phyloP scores from a whole-genome alignment of 768 basidiomycete genomes.

The Mycena chlorophos region DNA sequence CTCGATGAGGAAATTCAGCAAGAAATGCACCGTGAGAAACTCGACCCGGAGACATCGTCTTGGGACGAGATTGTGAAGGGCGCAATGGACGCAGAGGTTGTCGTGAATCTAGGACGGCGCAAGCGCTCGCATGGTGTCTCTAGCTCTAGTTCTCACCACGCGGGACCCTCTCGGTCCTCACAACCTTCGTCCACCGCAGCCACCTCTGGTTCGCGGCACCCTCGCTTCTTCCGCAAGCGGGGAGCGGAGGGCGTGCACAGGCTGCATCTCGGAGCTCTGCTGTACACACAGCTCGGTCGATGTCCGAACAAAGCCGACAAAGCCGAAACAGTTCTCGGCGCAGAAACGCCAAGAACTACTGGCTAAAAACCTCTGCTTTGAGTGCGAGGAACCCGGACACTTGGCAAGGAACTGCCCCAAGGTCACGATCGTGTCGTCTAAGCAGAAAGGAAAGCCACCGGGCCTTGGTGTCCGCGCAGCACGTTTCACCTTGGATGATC shows the following conservation, averaged over 20 bases:
- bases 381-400: constrained; percentile 5
- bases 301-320: not conserved
- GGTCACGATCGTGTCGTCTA: not conserved
- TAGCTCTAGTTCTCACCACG: not conserved
- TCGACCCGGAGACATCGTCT: constrained; percentile 17
- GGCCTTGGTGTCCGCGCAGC: not conserved
- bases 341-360: constrained; percentile 7
- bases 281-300: not conserved
- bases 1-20: constrained; percentile 22
- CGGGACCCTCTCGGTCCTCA: not conserved
- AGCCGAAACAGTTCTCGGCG: not conserved
- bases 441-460: constrained; percentile 6
- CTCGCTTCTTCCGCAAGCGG: too few species aligned
- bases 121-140: not conserved
- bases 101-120: constrained; percentile 16
- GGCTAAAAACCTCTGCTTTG: constrained; percentile 5
- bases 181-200: too few species aligned
- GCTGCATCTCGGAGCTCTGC: not conserved
- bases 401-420: constrained; percentile 11
- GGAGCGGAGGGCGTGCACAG: too few species aligned
- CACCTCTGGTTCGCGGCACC: too few species aligned
- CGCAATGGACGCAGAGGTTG: constrained; percentile 35
- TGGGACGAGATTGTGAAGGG: constrained; percentile 26
- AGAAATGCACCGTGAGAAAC: constrained; percentile 23
- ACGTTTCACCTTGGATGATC: not conserved